A percentile compares a stretch with the other conserved stretches of the same genome.
phyloP scores from a whole-genome alignment of 495 filamentous ascomycete species.

The Pseudevernia furfuracea region DNA sequence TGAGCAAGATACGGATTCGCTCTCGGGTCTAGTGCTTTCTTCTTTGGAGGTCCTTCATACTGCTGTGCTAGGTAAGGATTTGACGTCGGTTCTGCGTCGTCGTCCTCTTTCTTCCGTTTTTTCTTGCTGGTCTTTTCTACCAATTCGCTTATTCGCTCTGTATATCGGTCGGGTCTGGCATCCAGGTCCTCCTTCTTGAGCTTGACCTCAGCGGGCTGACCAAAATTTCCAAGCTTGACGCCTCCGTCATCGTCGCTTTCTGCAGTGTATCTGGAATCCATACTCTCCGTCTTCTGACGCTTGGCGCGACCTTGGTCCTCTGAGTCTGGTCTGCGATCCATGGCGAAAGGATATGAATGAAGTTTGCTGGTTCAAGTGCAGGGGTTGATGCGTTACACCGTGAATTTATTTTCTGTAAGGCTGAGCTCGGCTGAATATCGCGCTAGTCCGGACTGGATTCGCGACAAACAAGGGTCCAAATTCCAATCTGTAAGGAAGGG shows the following conservation, averaged over 20 bases:
- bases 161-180: neutral
- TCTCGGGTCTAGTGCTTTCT: slow-evolving; percentile 43
- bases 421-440: neutral
- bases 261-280: slow-evolving; percentile 26
- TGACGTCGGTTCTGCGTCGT: neutral
- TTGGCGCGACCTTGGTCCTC: slow-evolving; percentile 40
- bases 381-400: neutral
- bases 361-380: neutral
- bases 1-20: slow-evolving; percentile 88
- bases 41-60: slow-evolving; percentile 24
- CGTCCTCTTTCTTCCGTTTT: slow-evolving; percentile 8
- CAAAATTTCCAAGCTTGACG: slow-evolving; percentile 25
- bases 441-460: neutral
- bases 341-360: neutral
- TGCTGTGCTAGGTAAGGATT: slow-evolving; percentile 11
- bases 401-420: slow-evolving; percentile 10
- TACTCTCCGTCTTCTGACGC: slow-evolving; percentile 38
- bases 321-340: slow-evolving; percentile 31
- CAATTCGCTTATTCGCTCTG: neutral
- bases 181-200: neutral
- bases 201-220: slow-evolving; percentile 15
- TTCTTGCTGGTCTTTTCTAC: neutral
- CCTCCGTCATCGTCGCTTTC: slow-evolving; percentile 36
- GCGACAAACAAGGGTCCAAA: neutral
- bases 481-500: slow-evolving; percentile 1